Base-by-base conservation (phyloP, 305 asterid species). In the Fraxinus sp. region DNA sequence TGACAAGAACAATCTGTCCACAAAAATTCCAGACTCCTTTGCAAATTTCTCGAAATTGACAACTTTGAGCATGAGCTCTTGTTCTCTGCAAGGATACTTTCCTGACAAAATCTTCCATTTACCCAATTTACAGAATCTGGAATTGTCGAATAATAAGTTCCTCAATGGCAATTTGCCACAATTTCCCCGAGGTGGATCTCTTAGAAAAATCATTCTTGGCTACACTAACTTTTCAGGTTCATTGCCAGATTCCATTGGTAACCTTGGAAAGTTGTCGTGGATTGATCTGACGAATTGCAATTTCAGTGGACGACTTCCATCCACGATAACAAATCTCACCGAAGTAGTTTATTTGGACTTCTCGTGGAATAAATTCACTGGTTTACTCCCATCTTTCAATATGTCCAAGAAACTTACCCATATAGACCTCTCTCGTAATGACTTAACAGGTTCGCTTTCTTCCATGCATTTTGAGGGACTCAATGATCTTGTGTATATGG, bases 401-500 rank as follows among this genome's bases (percentile, higher is more conserved):
- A 24, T 0, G 82, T 86, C 89, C 36, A 88, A 30, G 75, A 91
- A 86, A 32, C 92, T 93, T 0, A 0, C 78, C 13, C 73, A 88
- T 80, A 6, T 94, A 32, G 97, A 94, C 83, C 89, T 93, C 22
- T 90, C 93, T 20, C 81, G 36, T 4, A 93, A 94, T 84, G 14
- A 20, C 10, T 85, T 92, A 32, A 66, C 78, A 1, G 97, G 97
- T 26, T 33, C 89, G 3, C 64, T 94, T 39, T 79, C 91, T 37
- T 14, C 88, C 30, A 0, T 0, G 18, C 95, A 89, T 85, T 93
- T 94, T 82, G 91, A 89, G 24, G 93, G 92, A 16, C 93, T 91
- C 18, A n/a, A 59, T 0, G 35, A 75, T 80, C 91, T 94, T 36
- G 83, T 28, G 0, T 18, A 2, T 39, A n/a, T 92, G 7, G 46